These are phyloP conservation scores for Rhytidiadelphus loreus DNA, from an alignment of 225 moss, liverwort and hornwort genomes.

Conservation along the genomic window DNA sequence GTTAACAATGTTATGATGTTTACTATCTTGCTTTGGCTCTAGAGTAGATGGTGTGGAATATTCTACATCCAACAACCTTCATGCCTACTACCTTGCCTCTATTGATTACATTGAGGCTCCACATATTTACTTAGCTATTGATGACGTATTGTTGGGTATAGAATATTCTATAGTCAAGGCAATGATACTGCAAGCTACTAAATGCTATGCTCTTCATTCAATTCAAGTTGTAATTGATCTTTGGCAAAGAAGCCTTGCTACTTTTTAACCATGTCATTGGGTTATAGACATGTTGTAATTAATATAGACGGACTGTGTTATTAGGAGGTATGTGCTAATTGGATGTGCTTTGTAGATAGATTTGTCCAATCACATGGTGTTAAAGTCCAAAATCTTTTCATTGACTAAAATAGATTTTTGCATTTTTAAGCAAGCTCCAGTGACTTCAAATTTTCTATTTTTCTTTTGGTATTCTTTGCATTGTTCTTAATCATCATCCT, in stretches of 20 bases:
- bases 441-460: not conserved
- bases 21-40: not conserved
- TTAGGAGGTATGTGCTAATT: not conserved
- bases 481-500: not conserved
- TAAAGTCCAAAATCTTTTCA: not conserved
- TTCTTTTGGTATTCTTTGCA: not conserved
- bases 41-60: not conserved
- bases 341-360: not conserved
- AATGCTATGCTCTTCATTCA: not conserved
- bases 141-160: not conserved
- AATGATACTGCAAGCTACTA: accelerated
- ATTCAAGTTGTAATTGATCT: not conserved
- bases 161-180: not conserved
- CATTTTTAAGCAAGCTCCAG: not conserved
- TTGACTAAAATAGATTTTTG: not conserved
- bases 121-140: accelerated
- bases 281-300: not conserved
- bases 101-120: not conserved
- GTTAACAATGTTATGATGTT: no score
- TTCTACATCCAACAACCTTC: not conserved
- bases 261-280: accelerated
- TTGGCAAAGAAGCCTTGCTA: not conserved
- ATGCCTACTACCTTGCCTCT: not conserved
- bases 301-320: accelerated
- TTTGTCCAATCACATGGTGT: not conserved